Evolutionary conservation across 129 eudicot genomes (phyloP).

Genomic region (Helianthus tuberosus): DNA sequence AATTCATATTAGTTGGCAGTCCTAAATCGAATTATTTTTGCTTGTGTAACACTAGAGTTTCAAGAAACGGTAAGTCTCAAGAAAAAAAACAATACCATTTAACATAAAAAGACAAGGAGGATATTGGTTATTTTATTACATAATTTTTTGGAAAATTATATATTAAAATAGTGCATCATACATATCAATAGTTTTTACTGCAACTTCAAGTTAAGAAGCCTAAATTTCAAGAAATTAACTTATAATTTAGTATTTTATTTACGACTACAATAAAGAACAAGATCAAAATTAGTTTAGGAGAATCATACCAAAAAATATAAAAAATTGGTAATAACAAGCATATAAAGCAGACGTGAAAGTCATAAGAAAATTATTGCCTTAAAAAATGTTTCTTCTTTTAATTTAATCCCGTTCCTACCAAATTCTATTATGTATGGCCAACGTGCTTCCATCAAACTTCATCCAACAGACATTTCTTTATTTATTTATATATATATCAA

Average conservation of each 20-base stretch:
- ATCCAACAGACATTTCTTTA: neutral
- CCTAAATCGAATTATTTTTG: neutral
- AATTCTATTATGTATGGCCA: constrained; percentile 29
- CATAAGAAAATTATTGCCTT: neutral
- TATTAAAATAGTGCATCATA: no score
- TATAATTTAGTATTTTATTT: no score
- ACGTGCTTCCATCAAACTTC: constrained; percentile 42
- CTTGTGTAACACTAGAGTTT: neutral
- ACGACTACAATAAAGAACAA: no score
- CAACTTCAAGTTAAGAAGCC: no score
- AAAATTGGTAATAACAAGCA: neutral
- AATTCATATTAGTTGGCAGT: neutral
- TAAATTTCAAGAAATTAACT: no score
- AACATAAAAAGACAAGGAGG: neutral
- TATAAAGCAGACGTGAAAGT: neutral
- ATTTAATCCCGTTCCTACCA: constrained; percentile 12
- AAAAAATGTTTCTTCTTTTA: neutral
- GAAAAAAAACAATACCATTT: neutral
- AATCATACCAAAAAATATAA: neutral
- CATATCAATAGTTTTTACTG: no score
- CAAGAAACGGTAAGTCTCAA: neutral
- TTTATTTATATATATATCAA: constrained; percentile 6
- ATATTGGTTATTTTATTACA: no score
- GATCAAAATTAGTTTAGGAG: no score
- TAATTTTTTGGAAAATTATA: no score